Evolutionary conservation across 2,329 filamentous ascomycete genomes (phyloP).

Genomic region (Hirsutella thompsonii): DNA sequence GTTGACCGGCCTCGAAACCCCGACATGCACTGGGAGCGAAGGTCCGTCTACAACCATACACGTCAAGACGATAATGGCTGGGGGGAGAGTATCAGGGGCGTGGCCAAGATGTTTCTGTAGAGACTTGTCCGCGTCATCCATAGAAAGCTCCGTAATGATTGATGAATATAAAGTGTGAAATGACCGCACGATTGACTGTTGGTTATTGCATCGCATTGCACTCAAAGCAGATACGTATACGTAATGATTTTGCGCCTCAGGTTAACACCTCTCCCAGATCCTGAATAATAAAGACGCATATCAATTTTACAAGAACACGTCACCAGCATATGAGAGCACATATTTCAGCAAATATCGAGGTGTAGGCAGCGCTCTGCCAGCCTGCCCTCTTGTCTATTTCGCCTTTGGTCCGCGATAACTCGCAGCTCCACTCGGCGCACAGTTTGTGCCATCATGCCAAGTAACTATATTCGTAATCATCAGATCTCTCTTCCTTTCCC

Average conservation of each 20-base stretch:
- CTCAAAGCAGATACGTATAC: too few species aligned
- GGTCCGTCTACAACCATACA: background rate
- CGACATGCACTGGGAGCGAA: slow-evolving; percentile 22
- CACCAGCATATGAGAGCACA: too few species aligned
- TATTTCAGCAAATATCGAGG: too few species aligned
- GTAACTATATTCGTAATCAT: slow-evolving; percentile 21
- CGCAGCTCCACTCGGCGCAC: background rate
- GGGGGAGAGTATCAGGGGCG: slow-evolving; percentile 20
- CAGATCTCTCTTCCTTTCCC: slow-evolving; percentile 1
- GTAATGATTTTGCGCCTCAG: too few species aligned
- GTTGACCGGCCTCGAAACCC: slow-evolving; percentile 16
- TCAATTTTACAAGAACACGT: too few species aligned
- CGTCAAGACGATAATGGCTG: slow-evolving; percentile 13
- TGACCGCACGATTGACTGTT: too few species aligned
- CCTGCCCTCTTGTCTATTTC: background rate
- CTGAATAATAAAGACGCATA: too few species aligned
- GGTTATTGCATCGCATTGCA: too few species aligned
- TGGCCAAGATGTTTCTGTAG: slow-evolving; percentile 26
- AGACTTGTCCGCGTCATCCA: background rate
- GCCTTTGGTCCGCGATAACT: background rate
- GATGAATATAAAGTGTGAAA: too few species aligned
- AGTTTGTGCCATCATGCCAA: slow-evolving; percentile 14
- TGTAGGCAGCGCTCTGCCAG: background rate
- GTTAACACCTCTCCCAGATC: too few species aligned
- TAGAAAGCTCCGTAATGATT: too few species aligned